Conservation (phyloP, 768 basidiomycete species). For the Asterophora lycoperdoides region DNA sequence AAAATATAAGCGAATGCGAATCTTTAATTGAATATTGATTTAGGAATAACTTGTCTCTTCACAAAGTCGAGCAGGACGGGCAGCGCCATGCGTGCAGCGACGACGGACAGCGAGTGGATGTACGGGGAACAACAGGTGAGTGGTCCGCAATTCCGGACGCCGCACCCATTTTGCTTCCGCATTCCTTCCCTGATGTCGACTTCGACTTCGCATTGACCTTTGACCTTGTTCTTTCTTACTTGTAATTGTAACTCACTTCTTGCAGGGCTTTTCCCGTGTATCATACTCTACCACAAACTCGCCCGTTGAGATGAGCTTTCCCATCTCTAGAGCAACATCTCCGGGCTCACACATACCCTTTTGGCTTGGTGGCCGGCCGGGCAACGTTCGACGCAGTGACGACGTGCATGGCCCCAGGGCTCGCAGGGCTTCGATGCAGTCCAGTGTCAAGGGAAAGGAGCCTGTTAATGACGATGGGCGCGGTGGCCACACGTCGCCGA, state of each 20-base stretch:
- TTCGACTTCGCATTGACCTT: background rate
- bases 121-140: constrained; percentile 14
- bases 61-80: background rate
- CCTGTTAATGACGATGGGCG: constrained; percentile 16
- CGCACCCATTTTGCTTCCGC: constrained; percentile 16
- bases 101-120: constrained; percentile 7
- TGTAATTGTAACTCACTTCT: background rate
- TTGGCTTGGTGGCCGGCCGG: constrained; percentile 19
- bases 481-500: constrained; percentile 18
- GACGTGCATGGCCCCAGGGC: constrained; percentile 16
- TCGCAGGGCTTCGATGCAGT: constrained; percentile 20
- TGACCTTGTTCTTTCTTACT: constrained; percentile 12
- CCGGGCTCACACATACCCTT: constrained; percentile 22
- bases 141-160: constrained; percentile 13
- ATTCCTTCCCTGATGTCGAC: constrained; percentile 12
- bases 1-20: constrained; percentile 13
- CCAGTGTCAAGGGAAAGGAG: constrained; percentile 32
- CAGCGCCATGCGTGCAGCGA: constrained; percentile 1
- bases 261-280: constrained; percentile 16
- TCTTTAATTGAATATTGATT: constrained; percentile 12
- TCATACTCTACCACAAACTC: constrained; percentile 16
- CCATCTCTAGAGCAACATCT: constrained; percentile 22
- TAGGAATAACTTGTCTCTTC: background rate
- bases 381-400: constrained; percentile 12
- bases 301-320: constrained; percentile 16